Evolutionary conservation across 495 filamentous ascomycete genomes (phyloP), one percentile per base, ranked within the genome.

Genomic region (Cercophora scortea): DNA sequence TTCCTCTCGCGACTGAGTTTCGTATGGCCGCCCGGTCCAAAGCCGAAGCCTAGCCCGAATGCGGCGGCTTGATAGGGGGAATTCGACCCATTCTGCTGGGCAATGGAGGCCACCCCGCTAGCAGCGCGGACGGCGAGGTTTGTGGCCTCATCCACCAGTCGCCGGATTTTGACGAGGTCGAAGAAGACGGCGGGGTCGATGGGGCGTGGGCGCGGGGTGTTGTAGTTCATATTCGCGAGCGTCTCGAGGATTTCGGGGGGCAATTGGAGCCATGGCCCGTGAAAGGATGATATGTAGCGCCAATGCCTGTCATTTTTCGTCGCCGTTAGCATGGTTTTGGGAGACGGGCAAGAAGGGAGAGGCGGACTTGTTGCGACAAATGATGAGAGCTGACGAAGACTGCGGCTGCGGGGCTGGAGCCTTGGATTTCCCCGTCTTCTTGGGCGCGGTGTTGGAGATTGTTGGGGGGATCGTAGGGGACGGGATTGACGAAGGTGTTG

Each of bases 221-320:
- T 81, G 69, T 87, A 89, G 67, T 90, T 91, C 61, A 75, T 82
- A 64, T 88, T 79, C 12, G 88, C 87, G 42, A 91, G 79, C 12
- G 78, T 81, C 61, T 88, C 86, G 66, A 91, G 82, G 49, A 89
- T 77, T 68, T 90, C 87, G 55, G 80, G 79, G n/a, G 87, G 86
- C 33, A 91, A 71, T 66, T 91, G 87, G n/a, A 90, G 80, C 87
- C 87, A 91, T 55, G 86, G 86, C 13, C 87, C 87, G 63, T 91
- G 87, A 59, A 88, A 91, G 46, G 86, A 82, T 16, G 86, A 89
- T 49, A 91, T 91, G 63, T 89, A 87, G 42, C 82, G 78, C 86
- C 86, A 90, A 69, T 90, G 86, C 59, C 86, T 90, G 25, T 25
- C 25, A 25, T 2, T 25, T 25, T 5, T 25, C 25, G 25, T 25